phyloP scores from a whole-genome alignment of 805 yeast species.

The Wickerhamomyces mucosus region DNA sequence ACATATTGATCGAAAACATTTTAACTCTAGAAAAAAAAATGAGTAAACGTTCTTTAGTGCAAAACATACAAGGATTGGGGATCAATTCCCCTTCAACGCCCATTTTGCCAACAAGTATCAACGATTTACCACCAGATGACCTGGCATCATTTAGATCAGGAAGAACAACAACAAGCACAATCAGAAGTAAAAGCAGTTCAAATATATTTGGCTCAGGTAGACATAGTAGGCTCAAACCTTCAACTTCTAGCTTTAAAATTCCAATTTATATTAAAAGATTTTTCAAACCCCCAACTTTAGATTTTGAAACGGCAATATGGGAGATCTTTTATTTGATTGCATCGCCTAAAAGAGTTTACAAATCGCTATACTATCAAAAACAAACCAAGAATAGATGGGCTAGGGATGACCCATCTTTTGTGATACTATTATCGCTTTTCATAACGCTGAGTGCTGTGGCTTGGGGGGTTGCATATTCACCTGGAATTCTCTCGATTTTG shows the following conservation, averaged over 20 bases:
- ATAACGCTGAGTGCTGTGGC: slow-evolving; percentile 70
- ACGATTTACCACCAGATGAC: slow-evolving; percentile 15
- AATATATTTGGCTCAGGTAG: slow-evolving; percentile 7
- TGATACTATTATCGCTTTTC: slow-evolving; percentile 58
- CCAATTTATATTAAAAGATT: slow-evolving; percentile 34
- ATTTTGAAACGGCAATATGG: slow-evolving; percentile 91
- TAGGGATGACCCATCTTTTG: slow-evolving; percentile 87
- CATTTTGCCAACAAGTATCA: slow-evolving; percentile 11
- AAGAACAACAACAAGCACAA: slow-evolving; percentile 8
- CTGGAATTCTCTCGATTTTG: slow-evolving; percentile 49
- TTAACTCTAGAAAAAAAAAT: no score
- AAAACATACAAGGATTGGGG: slow-evolving; percentile 4
- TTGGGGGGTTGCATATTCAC: slow-evolving; percentile 82
- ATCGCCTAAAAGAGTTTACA: slow-evolving; percentile 74
- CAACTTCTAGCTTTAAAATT: slow-evolving; percentile 14
- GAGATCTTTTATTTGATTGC: slow-evolving; percentile 68
- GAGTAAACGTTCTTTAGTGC: slow-evolving; percentile 9
- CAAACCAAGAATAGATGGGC: slow-evolving; percentile 77
- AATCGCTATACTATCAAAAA: slow-evolving; percentile 72
- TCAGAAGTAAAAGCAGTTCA: slow-evolving; percentile 2
- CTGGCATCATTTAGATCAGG: slow-evolving; percentile 17
- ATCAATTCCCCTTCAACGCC: slow-evolving; percentile 3
- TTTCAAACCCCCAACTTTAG: slow-evolving; percentile 62
- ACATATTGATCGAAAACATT: no score
- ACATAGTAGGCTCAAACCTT: slow-evolving; percentile 1